phyloP scores from a whole-genome alignment of 768 basidiomycete genomes.

The Tricholomella constricta region DNA sequence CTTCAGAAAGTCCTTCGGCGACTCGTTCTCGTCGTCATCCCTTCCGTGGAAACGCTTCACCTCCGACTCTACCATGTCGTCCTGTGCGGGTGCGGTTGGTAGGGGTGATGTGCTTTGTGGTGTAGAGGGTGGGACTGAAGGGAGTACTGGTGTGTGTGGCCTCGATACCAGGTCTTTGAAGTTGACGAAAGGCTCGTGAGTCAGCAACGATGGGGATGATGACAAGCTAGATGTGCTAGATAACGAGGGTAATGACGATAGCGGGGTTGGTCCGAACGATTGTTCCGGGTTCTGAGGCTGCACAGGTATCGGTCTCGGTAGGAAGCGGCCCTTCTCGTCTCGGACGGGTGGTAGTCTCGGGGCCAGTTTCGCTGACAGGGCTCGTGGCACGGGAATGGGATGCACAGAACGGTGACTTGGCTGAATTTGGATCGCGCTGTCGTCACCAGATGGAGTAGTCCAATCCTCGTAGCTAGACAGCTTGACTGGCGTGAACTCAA shows the following conservation, averaged over 20 bases:
- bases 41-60: not conserved
- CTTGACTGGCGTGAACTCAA: no score
- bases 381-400: not conserved
- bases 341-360: no score
- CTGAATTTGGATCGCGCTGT: slow-evolving; percentile 2
- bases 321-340: no score
- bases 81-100: not conserved
- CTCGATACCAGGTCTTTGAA: not conserved
- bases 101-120: no score
- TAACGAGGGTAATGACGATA: not conserved
- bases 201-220: no score
- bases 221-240: not conserved
- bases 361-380: slow-evolving; percentile 2
- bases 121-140: not conserved
- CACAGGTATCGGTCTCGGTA: not conserved
- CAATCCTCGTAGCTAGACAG: no score
- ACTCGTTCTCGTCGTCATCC: no score
- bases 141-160: not conserved
- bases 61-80: not conserved
- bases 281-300: not conserved
- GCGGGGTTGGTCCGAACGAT: not conserved
- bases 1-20: not conserved
- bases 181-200: not conserved
- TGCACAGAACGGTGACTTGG: no score
- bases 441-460: slow-evolving; percentile 12